phyloP scores from a whole-genome alignment of 1,284 basidiomycete species.

The Malassezia caprae region DNA sequence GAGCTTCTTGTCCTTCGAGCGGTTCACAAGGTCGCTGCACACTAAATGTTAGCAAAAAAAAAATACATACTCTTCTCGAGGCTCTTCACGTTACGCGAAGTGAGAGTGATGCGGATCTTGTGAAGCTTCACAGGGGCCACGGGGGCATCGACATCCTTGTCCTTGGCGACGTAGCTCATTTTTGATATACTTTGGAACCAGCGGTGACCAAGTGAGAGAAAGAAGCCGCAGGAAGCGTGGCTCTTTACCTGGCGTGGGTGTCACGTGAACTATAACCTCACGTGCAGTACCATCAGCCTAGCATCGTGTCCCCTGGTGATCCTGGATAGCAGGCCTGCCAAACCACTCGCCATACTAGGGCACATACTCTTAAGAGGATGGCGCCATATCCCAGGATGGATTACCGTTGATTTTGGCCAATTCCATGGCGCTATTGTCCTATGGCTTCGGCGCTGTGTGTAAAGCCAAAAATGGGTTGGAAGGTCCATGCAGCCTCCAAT shows the following conservation, averaged over 20 bases:
- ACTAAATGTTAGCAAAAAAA: constrained; percentile 50
- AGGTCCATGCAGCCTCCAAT: too few species aligned
- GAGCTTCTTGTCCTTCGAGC: constrained; percentile 99
- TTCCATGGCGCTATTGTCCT: too few species aligned
- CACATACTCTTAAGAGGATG: too few species aligned
- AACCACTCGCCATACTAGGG: too few species aligned
- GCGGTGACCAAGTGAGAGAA: constrained; percentile 50
- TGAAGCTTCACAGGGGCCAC: constrained; percentile 82
- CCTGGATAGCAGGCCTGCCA: too few species aligned
- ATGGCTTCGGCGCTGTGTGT: too few species aligned
- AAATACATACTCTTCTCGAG: constrained; percentile 67
- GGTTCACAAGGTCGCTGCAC: constrained; percentile 80
- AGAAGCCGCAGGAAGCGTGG: not conserved
- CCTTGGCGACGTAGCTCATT: constrained; percentile 99
- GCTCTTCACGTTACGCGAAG: constrained; percentile 94
- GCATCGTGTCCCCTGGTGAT: not conserved
- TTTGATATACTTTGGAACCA: constrained; percentile 52
- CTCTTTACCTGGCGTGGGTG: not conserved
- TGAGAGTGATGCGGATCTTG: constrained; percentile 99
- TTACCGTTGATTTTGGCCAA: too few species aligned
- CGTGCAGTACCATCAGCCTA: not conserved
- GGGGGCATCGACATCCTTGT: constrained; percentile 67
- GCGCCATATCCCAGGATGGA: too few species aligned
- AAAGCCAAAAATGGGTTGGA: too few species aligned
- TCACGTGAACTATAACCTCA: constrained; percentile 6